Evolutionary conservation across 306 rosid species (phyloP), one percentile per base, ranked within the genome.

Genomic region (Styphnolobium japonicum): DNA sequence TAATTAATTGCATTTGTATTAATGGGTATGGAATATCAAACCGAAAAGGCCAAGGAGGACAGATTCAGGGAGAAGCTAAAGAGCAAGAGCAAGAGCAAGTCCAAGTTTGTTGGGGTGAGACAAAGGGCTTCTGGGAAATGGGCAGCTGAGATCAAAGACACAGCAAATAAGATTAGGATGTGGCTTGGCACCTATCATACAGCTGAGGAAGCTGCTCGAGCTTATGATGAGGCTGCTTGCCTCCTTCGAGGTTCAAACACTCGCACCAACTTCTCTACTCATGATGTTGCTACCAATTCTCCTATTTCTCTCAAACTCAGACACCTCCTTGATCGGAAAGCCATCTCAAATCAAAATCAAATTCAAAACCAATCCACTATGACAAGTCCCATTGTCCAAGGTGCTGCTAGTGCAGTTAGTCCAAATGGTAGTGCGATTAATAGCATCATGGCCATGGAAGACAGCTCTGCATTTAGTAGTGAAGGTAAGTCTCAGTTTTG

Each of bases 141-240:
- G 97, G 97, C 93, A 8, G 92, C 98, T 49, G 97, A 94, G 79
- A 94, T 94, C 85, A 94, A 94, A 85, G 98, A 94, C 89, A 90
- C 97, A 12, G 82, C 92, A 4, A 85, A 83, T 83, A 90, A 89
- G 82, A 89, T 94, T 21, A 89, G 97, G 39, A 71, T 94, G 88
- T 94, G 98, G 98, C 88, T 94, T 21, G 97, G 98, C 6, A 92
- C 97, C n/a, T 92, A 85, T 18, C 81, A 72, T 45, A 89, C 96
- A 0, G 86, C 97, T 0, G 98, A 94, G 16, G 97, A 89, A 72
- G 97, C 98, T 60, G 98, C 98, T 60, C 61, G 88, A 62, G 98
- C 98, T 57, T 94, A 94, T 7, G 98, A 94, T 56, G 96, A 89
- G 22, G 97, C 98, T 34, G 97, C 96, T 5, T 86, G 64, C 25